These are phyloP conservation scores for Castanea crenata DNA, from an alignment of 306 rosid species.

Conservation along the genomic window DNA sequence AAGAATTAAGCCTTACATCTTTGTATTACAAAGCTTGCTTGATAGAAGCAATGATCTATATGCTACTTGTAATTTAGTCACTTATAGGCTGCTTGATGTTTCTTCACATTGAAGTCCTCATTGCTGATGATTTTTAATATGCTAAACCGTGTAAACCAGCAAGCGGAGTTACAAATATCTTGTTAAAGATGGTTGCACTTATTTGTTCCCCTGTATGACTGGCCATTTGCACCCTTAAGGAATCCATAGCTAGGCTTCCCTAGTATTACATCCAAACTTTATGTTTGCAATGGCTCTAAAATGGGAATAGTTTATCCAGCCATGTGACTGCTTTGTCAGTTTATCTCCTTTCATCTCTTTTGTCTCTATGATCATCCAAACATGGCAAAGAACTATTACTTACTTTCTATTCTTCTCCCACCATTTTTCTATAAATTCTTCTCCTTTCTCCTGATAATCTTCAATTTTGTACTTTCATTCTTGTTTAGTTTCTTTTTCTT, in stretches of 20 bases:
- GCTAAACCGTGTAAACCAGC: neutral
- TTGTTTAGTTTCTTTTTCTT: no score
- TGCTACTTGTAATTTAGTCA: neutral
- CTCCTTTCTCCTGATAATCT: no score
- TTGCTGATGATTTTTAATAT: neutral
- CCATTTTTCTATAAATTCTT: no score
- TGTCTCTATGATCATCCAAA: neutral
- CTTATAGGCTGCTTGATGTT: neutral
- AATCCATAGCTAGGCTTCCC: constrained; percentile 2
- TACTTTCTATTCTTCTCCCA: neutral
- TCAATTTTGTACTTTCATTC: no score
- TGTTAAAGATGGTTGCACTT: neutral
- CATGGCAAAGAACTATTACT: neutral
- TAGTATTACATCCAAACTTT: neutral
- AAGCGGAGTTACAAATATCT: neutral
- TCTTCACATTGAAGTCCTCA: neutral
- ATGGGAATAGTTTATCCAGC: neutral
- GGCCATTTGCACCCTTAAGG: neutral
- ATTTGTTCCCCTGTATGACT: neutral
- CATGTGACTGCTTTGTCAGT: neutral
- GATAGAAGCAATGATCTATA: neutral
- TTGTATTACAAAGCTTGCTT: neutral
- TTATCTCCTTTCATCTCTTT: neutral
- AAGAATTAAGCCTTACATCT: neutral
- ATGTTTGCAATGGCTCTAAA: neutral